Conservation (phyloP, 108 stramenopile genomes). For the Skeletonema marinoi region DNA sequence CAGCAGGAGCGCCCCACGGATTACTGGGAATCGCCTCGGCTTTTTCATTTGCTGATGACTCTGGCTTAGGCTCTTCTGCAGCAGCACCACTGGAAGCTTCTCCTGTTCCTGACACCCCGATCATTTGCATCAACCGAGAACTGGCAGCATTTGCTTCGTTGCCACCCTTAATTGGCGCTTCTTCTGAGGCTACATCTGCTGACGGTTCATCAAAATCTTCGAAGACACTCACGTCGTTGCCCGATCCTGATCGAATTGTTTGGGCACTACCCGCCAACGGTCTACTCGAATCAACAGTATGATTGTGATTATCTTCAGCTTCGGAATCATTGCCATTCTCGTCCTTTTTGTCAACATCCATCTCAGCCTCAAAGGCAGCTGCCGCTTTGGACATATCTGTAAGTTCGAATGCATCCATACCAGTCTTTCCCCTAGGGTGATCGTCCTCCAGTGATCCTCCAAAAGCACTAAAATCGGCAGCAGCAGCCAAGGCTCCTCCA, state of each 20-base stretch:
- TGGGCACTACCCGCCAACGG: conserved; percentile 80
- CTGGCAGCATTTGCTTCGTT: conserved; percentile 63
- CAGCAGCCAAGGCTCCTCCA: conserved; percentile 59
- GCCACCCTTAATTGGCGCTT: conserved; percentile 59
- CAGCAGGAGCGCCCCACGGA: conserved; percentile 26
- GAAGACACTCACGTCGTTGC: conserved; percentile 86
- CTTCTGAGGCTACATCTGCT: conserved; percentile 20
- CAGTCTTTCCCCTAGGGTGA: conserved; percentile 26
- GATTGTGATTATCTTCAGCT: conserved; percentile 19
- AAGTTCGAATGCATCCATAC: conserved; percentile 69
- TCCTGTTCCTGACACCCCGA: conserved; percentile 68
- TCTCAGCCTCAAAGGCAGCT: conserved; percentile 65
- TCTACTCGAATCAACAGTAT: conserved; percentile 64
- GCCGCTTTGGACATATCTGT: conserved; percentile 80
- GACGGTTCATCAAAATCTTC: conserved; percentile 80
- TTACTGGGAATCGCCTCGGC: conserved; percentile 48
- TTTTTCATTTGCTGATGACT: conserved; percentile 18
- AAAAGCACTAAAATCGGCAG: conserved; percentile 83
- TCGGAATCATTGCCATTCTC: conserved; percentile 19
- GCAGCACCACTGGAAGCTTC: conserved; percentile 19
- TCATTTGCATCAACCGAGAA: conserved; percentile 88
- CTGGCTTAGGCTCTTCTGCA: not conserved
- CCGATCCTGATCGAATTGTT: conserved; percentile 78
- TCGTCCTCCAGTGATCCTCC: conserved; percentile 70
- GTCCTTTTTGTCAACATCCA: conserved; percentile 49